phyloP scores from a whole-genome alignment of 2,329 filamentous ascomycete genomes.

The Aspergillus clavatus region DNA sequence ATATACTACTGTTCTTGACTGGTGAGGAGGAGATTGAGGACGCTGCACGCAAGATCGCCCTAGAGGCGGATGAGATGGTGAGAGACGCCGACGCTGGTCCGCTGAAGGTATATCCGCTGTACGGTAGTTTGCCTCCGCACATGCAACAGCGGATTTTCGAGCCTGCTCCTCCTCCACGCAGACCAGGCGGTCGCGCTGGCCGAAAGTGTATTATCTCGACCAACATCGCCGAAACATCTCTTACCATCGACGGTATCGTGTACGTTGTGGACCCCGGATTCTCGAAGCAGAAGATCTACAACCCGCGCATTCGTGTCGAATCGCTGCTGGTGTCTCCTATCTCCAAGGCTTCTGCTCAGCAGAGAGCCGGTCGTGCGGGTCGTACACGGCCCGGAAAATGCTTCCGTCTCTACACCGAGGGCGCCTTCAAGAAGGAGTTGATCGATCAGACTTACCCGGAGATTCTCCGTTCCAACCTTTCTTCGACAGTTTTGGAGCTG shows the following conservation, averaged over 20 bases:
- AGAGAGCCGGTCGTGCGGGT: conserved; percentile 96
- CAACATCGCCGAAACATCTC: conserved; percentile 94
- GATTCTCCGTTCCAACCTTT: conserved; percentile 87
- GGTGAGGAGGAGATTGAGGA: conserved; percentile 99
- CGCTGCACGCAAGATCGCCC: conserved; percentile 80
- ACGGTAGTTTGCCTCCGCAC: conserved; percentile 84
- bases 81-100: conserved; percentile 89
- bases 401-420: conserved; percentile 93
- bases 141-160: conserved; percentile 97
- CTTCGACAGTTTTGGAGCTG: conserved; percentile 90
- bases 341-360: conserved; percentile 94
- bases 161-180: conserved; percentile 68
- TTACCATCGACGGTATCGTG: conserved; percentile 98
- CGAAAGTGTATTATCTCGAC: conserved; percentile 91
- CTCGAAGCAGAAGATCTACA: conserved; percentile 99
- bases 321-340: conserved; percentile 96
- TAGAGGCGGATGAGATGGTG: conserved; percentile 88
- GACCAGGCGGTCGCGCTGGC: conserved; percentile 75
- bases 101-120: conserved; percentile 84
- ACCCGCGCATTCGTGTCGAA: conserved; percentile 92
- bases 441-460: conserved; percentile 97
- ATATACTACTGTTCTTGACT: conserved; percentile 90
- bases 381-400: conserved; percentile 98
- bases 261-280: conserved; percentile 99
- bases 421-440: conserved; percentile 93